Base-by-base conservation (phyloP, 306 rosid species). In the Acacia acuminata region DNA sequence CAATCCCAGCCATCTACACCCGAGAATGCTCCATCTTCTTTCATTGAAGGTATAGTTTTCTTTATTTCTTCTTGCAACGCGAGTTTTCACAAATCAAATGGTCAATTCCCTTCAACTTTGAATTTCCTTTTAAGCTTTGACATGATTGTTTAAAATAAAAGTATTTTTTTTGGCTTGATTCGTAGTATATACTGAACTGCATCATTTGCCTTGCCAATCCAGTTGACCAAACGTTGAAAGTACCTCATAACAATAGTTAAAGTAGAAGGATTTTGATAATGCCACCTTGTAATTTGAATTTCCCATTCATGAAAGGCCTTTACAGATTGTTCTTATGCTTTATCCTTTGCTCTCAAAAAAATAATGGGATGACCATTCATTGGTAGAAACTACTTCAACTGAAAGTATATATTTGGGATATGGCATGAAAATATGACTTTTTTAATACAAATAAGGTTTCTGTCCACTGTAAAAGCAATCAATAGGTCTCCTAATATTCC, bases 1-100 rank as follows among this genome's bases (percentile, higher is more conserved):
- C 71, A 34, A 5, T 12, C 12, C 73, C 53, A 43, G 10, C 60
- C 82, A 77, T 66, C 77, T 53, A 1, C 58, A 16, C 10, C 51
- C 7, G 17, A 17, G 2, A 1, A 1, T 16, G 2, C 7, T 20
- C 11, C 61, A 53, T 8, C 24, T 7, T 19, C 1, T 5, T 53
- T 51, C 73, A 48, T 40, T 51, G 43, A 79, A 82, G 88, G 88
- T 85, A 79, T 50, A 50, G 19, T 36, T 58, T 81, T 81, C 58
- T 43, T 77, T 13, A 43, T 68, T 85, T 81, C 50, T 77, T 34
- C 81, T 24, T 10, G 2, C 76, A 73, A 47, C 15, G 8, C 15
- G 76, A 16, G 42, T 47, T 51, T 50, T 73, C 20, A 17, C 51
- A 51, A 4, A 75, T 20, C 11, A 20, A 53, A 65, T 34, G 6